Conservation (phyloP, 805 yeast species). For the Saccharomycopsis sp. region DNA sequence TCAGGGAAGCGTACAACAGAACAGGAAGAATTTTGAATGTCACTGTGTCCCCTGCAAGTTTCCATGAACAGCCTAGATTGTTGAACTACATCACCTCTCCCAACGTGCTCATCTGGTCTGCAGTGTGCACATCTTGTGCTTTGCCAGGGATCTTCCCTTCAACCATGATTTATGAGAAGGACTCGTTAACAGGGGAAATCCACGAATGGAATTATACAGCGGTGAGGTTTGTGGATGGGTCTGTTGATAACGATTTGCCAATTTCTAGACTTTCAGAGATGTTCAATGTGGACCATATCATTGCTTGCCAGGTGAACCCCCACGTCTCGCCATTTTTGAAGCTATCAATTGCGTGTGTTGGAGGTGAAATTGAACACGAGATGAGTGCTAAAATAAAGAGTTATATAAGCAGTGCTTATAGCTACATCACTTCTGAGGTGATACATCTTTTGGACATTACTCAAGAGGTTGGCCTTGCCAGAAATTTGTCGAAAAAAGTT, state of each 20-base stretch:
- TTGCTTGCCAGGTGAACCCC: slow-evolving; percentile 96
- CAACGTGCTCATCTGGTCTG: slow-evolving; percentile 76
- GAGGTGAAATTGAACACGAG: slow-evolving; percentile 59
- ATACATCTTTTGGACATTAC: slow-evolving; percentile 68
- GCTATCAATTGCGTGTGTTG: slow-evolving; percentile 55
- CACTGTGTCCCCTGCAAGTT: slow-evolving; percentile 85
- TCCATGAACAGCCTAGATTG: slow-evolving; percentile 84
- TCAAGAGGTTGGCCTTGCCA: slow-evolving; percentile 68
- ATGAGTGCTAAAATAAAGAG: slow-evolving; percentile 46
- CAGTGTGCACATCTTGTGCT: slow-evolving; percentile 89
- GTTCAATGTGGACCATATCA: slow-evolving; percentile 95
- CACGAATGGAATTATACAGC: slow-evolving; percentile 77
- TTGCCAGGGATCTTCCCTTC: slow-evolving; percentile 89
- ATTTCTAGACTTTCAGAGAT: slow-evolving; percentile 83
- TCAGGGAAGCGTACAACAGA: slow-evolving; percentile 88
- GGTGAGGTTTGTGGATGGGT: slow-evolving; percentile 86
- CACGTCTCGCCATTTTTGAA: slow-evolving; percentile 86
- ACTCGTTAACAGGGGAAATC: slow-evolving; percentile 58
- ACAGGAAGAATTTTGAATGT: slow-evolving; percentile 90
- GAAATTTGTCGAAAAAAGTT: slow-evolving; percentile 62
- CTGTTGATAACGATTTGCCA: slow-evolving; percentile 91
- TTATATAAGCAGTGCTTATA: slow-evolving; percentile 44
- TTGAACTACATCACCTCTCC: slow-evolving; percentile 76
- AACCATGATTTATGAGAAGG: slow-evolving; percentile 75
- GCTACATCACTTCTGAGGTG: slow-evolving; percentile 57